These are phyloP conservation scores for Tuber melanosporum DNA, from an alignment of 495 filamentous ascomycete species.

Conservation along the genomic window DNA sequence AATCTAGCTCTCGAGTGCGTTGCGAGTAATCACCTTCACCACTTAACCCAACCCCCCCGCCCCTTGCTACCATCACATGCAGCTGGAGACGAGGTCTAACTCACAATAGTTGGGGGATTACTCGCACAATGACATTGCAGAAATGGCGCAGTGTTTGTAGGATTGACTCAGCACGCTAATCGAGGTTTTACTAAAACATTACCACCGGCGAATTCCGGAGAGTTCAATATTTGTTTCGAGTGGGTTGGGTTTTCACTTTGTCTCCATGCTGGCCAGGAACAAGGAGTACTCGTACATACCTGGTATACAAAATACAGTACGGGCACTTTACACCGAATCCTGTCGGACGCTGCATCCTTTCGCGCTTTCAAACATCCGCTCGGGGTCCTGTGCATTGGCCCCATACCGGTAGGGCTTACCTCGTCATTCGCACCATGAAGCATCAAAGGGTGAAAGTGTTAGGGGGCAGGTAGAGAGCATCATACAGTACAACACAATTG, in stretches of 20 bases:
- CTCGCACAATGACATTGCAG: not conserved
- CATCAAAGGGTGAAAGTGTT: not conserved
- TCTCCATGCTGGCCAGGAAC: not conserved
- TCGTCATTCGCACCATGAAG: not conserved
- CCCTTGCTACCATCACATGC: not conserved
- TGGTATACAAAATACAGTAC: not conserved
- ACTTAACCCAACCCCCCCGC: not conserved
- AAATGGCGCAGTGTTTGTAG: constrained; percentile 1
- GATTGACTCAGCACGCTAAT: constrained; percentile 2
- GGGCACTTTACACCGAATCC: not conserved
- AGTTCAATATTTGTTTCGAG: not conserved
- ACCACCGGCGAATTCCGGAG: not conserved
- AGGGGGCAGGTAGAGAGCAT: not conserved
- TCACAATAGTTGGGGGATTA: not conserved
- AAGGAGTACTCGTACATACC: not conserved
- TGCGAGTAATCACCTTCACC: not conserved
- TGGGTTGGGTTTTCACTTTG: not conserved
- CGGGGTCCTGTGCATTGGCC: not conserved
- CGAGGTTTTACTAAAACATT: not conserved
- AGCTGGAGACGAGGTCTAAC: not conserved
- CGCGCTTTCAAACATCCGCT: not conserved
- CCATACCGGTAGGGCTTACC: not conserved
- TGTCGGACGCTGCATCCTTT: not conserved
- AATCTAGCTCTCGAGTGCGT: not conserved
- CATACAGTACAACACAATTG: not conserved